Evolutionary conservation across 1,139 yeast genomes (phyloP).

Genomic region (Candida labiduridarum): DNA sequence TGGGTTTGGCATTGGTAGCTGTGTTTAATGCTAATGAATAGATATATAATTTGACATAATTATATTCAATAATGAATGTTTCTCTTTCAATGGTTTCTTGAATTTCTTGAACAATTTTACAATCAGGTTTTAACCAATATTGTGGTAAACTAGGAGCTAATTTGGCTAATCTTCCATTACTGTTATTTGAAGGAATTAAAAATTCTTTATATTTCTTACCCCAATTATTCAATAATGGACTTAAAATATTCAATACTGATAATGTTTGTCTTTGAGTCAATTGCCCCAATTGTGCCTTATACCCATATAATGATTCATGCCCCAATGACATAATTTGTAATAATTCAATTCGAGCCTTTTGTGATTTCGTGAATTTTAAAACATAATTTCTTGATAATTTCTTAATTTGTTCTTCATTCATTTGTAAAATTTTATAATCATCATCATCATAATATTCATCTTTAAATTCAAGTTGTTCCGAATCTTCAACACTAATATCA

Average conservation of each 20-base stretch:
- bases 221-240: constrained; percentile 83
- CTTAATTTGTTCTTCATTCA: constrained; percentile 43
- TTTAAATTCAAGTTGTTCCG: constrained; percentile 28
- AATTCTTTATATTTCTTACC: constrained; percentile 60
- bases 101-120: constrained; percentile 41
- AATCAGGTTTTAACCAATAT: constrained; percentile 38
- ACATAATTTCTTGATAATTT: constrained; percentile 27
- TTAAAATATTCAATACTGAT: constrained; percentile 68
- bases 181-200: constrained; percentile 47
- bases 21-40: constrained; percentile 80
- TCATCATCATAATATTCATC: constrained; percentile 32
- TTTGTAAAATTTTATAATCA: constrained; percentile 33
- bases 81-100: constrained; percentile 59
- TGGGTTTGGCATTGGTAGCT: constrained; percentile 28
- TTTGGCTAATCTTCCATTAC: constrained; percentile 27
- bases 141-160: constrained; percentile 31
- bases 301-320: constrained; percentile 78
- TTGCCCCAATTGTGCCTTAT: constrained; percentile 56
- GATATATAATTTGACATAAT: constrained; percentile 80
- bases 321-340: constrained; percentile 80
- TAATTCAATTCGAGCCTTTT: constrained; percentile 78
- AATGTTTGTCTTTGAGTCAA: constrained; percentile 67
- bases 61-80: constrained; percentile 76
- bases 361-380: constrained; percentile 57
- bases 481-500: constrained; percentile 34